A percentile compares a stretch with the other conserved stretches of the same genome.
Evolutionary conservation across 2,329 filamentous ascomycete genomes (phyloP).

Genomic region (Aspergillus ustus): DNA sequence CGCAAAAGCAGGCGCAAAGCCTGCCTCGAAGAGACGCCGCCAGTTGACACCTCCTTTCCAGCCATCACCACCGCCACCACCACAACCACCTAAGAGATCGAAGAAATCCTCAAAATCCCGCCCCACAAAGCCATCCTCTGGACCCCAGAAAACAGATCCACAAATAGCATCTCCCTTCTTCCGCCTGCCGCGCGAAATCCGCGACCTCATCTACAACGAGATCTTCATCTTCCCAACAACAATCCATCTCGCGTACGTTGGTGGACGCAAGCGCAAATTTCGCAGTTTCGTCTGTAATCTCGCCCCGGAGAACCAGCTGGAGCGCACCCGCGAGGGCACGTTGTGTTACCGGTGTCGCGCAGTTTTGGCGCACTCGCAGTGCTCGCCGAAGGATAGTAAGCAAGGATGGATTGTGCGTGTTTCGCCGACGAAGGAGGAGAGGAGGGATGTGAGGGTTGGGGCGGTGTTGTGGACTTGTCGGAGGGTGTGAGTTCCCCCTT

Average conservation of each 20-base stretch:
- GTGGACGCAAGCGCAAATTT: not conserved
- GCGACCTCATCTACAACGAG: not conserved
- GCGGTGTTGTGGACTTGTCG: not conserved
- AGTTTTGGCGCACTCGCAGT: not conserved
- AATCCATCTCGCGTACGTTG: conserved; percentile 7
- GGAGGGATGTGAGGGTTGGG: not conserved
- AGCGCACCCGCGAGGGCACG: not conserved
- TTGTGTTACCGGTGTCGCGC: not conserved
- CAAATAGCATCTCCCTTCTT: conserved; percentile 4
- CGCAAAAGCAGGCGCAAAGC: not conserved
- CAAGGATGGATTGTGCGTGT: not conserved
- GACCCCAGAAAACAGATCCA: not conserved
- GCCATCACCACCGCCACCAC: not conserved
- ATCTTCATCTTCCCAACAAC: not conserved
- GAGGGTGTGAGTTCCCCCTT: not conserved
- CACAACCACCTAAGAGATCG: too few species aligned
- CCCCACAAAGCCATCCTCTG: not conserved
- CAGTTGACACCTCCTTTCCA: not conserved
- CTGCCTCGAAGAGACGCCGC: not conserved
- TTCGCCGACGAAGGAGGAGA: too few species aligned
- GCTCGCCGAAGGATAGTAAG: not conserved
- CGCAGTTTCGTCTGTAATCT: conserved; percentile 9
- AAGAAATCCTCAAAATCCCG: not conserved
- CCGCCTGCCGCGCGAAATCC: conserved; percentile 8
- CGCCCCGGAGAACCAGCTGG: not conserved